Evolutionary conservation across 2,329 filamentous ascomycete species (phyloP).

Genomic region (Helotiales sp.): DNA sequence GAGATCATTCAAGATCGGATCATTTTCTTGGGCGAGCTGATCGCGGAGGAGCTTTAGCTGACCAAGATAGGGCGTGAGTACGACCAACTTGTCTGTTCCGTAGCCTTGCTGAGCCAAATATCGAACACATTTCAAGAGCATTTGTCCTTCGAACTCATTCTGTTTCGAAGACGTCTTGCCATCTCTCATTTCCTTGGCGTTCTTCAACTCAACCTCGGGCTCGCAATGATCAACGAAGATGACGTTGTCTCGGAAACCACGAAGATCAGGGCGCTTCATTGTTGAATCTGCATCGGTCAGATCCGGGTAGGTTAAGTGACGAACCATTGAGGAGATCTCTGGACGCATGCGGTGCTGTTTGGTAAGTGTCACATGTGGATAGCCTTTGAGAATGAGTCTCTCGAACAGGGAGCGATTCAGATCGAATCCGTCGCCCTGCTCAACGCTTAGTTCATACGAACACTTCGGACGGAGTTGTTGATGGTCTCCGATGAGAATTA

Average conservation of each 20-base stretch:
- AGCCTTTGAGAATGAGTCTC: slow-evolving; percentile 61
- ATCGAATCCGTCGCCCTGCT: slow-evolving; percentile 68
- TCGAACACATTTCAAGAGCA: slow-evolving; percentile 67
- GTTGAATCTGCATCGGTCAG: slow-evolving; percentile 62
- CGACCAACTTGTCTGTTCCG: slow-evolving; percentile 64
- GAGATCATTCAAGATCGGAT: slow-evolving; percentile 70
- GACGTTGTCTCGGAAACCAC: slow-evolving; percentile 63
- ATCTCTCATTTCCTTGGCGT: slow-evolving; percentile 56
- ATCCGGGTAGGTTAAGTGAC: slow-evolving; percentile 64
- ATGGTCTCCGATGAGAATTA: slow-evolving; percentile 76
- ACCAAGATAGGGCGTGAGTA: slow-evolving; percentile 75
- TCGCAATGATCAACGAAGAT: slow-evolving; percentile 69
- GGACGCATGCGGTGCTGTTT: slow-evolving; percentile 73
- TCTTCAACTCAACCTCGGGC: slow-evolving; percentile 53
- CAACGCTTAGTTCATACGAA: slow-evolving; percentile 64
- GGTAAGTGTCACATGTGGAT: slow-evolving; percentile 57
- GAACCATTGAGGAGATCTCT: slow-evolving; percentile 65
- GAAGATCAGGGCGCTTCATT: slow-evolving; percentile 50
- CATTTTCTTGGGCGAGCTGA: slow-evolving; percentile 58
- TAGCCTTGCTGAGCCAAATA: slow-evolving; percentile 77
- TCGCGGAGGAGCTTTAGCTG: slow-evolving; percentile 65
- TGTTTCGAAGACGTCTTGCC: slow-evolving; percentile 57
- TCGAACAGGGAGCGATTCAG: slow-evolving; percentile 74
- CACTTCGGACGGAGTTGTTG: slow-evolving; percentile 73
- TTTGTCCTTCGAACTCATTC: slow-evolving; percentile 68